These are phyloP conservation scores for Craterostigma plantagineum DNA, from an alignment of 257 asterid genomes.

Conservation along the genomic window DNA sequence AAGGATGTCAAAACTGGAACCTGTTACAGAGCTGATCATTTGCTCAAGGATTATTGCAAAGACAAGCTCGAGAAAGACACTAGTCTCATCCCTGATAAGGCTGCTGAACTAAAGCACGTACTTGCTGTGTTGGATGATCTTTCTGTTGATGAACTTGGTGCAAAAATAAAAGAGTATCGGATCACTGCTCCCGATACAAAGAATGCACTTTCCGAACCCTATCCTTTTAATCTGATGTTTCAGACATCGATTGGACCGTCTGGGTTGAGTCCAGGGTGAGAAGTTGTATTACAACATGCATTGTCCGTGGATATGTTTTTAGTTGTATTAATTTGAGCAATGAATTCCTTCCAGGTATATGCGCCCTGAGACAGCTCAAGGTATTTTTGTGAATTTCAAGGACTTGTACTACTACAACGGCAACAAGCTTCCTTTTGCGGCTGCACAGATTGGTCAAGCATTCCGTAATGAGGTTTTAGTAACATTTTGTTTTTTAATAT, in stretches of 20 bases:
- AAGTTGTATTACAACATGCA: too few species aligned
- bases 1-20: constrained; percentile 56
- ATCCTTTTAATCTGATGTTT: constrained; percentile 61
- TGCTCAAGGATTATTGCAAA: constrained; percentile 53
- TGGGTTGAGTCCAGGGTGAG: constrained; percentile 47
- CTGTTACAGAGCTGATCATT: constrained; percentile 52
- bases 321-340: background rate
- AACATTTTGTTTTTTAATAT: background rate
- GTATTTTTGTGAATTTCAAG: constrained; percentile 22
- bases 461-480: constrained; percentile 6
- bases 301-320: background rate
- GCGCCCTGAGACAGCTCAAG: constrained; percentile 7
- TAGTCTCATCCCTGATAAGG: constrained; percentile 21
- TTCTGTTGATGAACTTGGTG: constrained; percentile 38
- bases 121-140: constrained; percentile 56
- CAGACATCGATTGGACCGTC: constrained; percentile 57
- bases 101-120: constrained; percentile 26
- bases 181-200: constrained; percentile 53
- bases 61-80: constrained; percentile 49
- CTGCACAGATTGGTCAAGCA: constrained; percentile 34
- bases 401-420: constrained; percentile 33
- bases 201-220: constrained; percentile 45
- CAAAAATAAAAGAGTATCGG: constrained; percentile 38
- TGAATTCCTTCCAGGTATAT: background rate
- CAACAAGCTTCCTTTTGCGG: constrained; percentile 33